Evolutionary conservation across 2,329 filamentous ascomycete species (phyloP), one percentile per base, ranked within the genome.

Genomic region (Xylariaceae sp.): DNA sequence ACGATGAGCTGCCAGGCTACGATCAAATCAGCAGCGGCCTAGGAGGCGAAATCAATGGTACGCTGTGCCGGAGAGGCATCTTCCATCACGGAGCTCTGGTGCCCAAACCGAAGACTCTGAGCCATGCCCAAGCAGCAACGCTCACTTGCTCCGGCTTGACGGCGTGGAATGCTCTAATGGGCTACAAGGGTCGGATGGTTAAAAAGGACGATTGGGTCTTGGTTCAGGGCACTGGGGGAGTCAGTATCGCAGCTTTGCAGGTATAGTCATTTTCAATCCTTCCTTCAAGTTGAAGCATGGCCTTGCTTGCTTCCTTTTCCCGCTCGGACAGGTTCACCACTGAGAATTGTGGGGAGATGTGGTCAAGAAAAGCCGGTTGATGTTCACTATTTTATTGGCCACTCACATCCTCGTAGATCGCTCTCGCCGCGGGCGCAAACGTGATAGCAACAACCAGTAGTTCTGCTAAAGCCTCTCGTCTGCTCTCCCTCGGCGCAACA

Each of bases 391-490:
- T 5, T n/a, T 11, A 15, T 6, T 6, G 14, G 5, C 12, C 12
- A n/a, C 39, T 36, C 9, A 32, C 41, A 14, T 3, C 22, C 22
- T n/a, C 30, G 9, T 18, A 52, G 53, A 54, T 73, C 36, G 76
- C 77, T 7, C 68, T 71, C 41, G 76, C 77, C 0, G 70, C 70
- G 1, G 78, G 77, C 2, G 75, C 77, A 9, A 74, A 54, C 1
- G 75, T 83, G 1, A 79, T 86, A 36, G 73, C 83, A 1, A 85
- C 81, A 0, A 83, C 79, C 0, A 82, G 77, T 0, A 78, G 75
- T 0, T 71, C 78, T 9, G 67, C 69, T 6, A 85, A 85, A 63
- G 75, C 75, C 0, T 62, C 75, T 43, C 70, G 69, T 30, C 71
- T 84, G 15, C 75, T 72, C 53, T 64, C 72, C 18, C 71, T 85